These are phyloP conservation scores for Fragaria ananassa DNA, from an alignment of 306 rosid genomes.

Conservation along the genomic window DNA sequence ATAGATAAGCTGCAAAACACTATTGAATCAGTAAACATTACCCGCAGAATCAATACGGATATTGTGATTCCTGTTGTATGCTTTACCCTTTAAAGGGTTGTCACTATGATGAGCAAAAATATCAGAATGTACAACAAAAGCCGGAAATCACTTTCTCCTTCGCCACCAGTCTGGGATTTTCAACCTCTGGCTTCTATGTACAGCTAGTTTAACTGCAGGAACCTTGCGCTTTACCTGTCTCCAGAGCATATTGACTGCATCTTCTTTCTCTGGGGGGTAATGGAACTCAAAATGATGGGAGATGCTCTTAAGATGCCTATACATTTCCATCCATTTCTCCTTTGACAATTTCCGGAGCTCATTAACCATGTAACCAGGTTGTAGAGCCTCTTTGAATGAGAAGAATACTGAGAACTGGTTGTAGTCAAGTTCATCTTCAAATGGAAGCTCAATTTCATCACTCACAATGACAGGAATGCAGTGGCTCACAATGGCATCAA, in stretches of 20 bases:
- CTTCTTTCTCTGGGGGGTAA: conserved; percentile 75
- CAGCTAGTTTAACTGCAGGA: conserved; percentile 62
- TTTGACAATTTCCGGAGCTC: conserved; percentile 70
- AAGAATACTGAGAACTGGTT: conserved; percentile 70
- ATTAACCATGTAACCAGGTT: conserved; percentile 72
- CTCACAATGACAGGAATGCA: conserved; percentile 95
- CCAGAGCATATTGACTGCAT: conserved; percentile 92
- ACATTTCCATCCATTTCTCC: conserved; percentile 87
- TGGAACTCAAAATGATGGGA: conserved; percentile 85
- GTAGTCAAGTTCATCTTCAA: conserved; percentile 92
- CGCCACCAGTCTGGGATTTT: conserved; percentile 90
- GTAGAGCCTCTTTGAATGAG: conserved; percentile 81
- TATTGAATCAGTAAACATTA: conserved; percentile 18
- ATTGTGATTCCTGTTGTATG: conserved; percentile 13
- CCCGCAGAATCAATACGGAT: conserved; percentile 23
- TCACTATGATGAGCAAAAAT: conserved; percentile 21
- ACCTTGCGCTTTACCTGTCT: conserved; percentile 90
- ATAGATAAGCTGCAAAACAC: conserved; percentile 14
- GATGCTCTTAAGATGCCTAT: conserved; percentile 65
- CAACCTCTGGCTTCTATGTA: conserved; percentile 73
- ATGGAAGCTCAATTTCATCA: conserved; percentile 96
- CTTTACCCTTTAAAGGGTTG: conserved; percentile 30
- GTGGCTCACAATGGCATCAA: conserved; percentile 96
- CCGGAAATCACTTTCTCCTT: conserved; percentile 48
- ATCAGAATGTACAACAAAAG: conserved; percentile 42